Conservation (phyloP, 1,284 basidiomycete genomes). For the Ganoderma multipileum region DNA sequence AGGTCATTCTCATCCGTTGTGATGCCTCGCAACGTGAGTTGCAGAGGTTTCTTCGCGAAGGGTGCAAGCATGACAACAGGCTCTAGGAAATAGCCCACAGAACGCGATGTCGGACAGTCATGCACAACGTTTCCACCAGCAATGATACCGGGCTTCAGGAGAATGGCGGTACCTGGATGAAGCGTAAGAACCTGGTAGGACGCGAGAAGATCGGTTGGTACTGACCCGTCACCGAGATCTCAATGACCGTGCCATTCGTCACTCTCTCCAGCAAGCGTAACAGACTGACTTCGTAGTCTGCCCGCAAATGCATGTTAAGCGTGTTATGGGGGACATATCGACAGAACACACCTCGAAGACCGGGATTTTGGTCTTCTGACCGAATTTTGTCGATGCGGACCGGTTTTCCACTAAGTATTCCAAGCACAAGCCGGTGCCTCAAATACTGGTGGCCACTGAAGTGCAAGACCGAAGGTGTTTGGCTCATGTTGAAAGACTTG, state of each 20-base stretch:
- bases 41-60: slow-evolving; percentile 90
- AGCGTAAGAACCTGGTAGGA: not conserved
- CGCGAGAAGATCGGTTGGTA: not conserved
- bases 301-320: not conserved
- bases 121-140: slow-evolving; percentile 85
- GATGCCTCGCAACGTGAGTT: slow-evolving; percentile 86
- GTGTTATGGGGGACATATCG: not conserved
- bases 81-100: slow-evolving; percentile 95
- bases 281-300: slow-evolving; percentile 94
- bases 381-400: slow-evolving; percentile 92
- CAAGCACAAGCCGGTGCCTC: slow-evolving; percentile 86
- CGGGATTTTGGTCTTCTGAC: slow-evolving; percentile 92
- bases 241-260: slow-evolving; percentile 95
- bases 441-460: slow-evolving; percentile 87
- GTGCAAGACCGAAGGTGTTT: slow-evolving; percentile 50
- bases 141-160: slow-evolving; percentile 93
- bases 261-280: slow-evolving; percentile 90
- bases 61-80: slow-evolving; percentile 91
- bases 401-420: slow-evolving; percentile 87
- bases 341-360: slow-evolving; percentile 75
- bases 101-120: slow-evolving; percentile 87
- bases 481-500: slow-evolving; percentile 45
- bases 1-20: slow-evolving; percentile 92
- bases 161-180: slow-evolving; percentile 80
- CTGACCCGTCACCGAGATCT: slow-evolving; percentile 94